phyloP scores from a whole-genome alignment of 1,284 basidiomycete genomes.

The Coriolopsis trogii region DNA sequence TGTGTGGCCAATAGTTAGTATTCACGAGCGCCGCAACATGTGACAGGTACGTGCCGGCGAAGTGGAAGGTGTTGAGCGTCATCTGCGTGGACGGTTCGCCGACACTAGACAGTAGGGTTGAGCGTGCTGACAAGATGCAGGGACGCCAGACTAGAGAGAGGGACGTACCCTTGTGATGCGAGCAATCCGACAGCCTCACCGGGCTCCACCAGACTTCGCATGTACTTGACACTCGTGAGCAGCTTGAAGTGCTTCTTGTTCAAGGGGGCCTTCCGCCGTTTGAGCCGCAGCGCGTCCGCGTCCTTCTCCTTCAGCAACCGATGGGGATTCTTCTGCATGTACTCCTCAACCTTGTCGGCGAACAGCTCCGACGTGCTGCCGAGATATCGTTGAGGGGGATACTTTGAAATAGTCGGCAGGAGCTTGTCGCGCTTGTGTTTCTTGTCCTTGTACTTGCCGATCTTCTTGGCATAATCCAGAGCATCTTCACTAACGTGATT shows the following conservation, averaged over 20 bases:
- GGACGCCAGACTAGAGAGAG: background rate
- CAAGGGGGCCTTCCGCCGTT: constrained; percentile 52
- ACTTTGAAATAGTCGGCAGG: constrained; percentile 79
- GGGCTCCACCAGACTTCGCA: constrained; percentile 93
- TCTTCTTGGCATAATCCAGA: constrained; percentile 84
- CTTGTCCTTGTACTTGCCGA: constrained; percentile 72
- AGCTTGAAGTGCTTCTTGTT: constrained; percentile 69
- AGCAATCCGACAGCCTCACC: constrained; percentile 97
- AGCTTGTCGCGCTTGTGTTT: constrained; percentile 58
- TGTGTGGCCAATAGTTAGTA: constrained; percentile 33
- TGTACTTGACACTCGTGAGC: constrained; percentile 89
- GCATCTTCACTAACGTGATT: constrained; percentile 71
- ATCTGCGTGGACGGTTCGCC: constrained; percentile 99
- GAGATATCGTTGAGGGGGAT: constrained; percentile 80
- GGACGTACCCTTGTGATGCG: constrained; percentile 92
- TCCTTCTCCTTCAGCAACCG: constrained; percentile 71
- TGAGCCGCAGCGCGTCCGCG: constrained; percentile 43
- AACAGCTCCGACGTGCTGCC: constrained; percentile 95
- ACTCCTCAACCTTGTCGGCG: constrained; percentile 80
- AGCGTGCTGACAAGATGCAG: constrained; percentile 8
- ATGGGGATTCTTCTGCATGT: constrained; percentile 81
- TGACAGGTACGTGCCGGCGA: constrained; percentile 70
- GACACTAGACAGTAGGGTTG: constrained; percentile 56
- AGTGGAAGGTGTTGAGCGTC: constrained; percentile 99
- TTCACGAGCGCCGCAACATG: background rate